Base-by-base conservation (phyloP, 257 asterid genomes). In the Orobanche coerulescens region DNA sequence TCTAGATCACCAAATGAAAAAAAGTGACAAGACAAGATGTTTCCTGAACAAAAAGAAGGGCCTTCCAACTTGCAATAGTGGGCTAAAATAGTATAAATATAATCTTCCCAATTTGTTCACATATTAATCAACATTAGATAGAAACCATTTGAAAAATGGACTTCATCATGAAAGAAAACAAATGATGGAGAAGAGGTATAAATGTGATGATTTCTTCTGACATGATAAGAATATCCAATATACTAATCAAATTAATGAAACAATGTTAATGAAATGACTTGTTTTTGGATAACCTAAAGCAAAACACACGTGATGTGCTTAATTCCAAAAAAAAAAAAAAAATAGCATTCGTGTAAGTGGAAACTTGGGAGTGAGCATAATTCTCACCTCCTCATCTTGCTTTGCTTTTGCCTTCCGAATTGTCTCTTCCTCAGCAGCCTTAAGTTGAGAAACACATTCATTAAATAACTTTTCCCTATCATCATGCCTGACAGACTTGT, bases 401-500 rank as follows among this genome's bases (percentile, higher is more conserved):
- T 78, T 80, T 13, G 85, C 81, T 77, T 77, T 93, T 47, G 72
- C 78, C 75, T 73, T 71, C 44, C 84, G 81, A 24, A 58, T 80
- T 46, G 57, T 70, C 75, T 75, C 86, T 47, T 77, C 84, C 72
- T 83, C 94, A n/a, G 94, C 95, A 62, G 89, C 84, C 83, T 80
- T 89, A 62, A 86, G 73, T 79, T 84, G 94, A 64, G 83, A 80
- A 10, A 81, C 47, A 68, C 78, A 93, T 75, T 86, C 90, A 62
- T 82, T 79, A 73, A 93, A 93, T 67, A 84, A 67, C 33, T 69
- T 71, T 75, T 93, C 98, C 82, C 94, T 77, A 4, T 89, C 96
- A 69, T 93, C 97, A 59, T 84, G 94, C 81, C 79, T 80, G 69
- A 86, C 84, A 52, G 91, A 77, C 78, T 81, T 93, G 87, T 89